phyloP scores from a whole-genome alignment of 1,284 basidiomycete species.

The Melampsora larici-populina region DNA sequence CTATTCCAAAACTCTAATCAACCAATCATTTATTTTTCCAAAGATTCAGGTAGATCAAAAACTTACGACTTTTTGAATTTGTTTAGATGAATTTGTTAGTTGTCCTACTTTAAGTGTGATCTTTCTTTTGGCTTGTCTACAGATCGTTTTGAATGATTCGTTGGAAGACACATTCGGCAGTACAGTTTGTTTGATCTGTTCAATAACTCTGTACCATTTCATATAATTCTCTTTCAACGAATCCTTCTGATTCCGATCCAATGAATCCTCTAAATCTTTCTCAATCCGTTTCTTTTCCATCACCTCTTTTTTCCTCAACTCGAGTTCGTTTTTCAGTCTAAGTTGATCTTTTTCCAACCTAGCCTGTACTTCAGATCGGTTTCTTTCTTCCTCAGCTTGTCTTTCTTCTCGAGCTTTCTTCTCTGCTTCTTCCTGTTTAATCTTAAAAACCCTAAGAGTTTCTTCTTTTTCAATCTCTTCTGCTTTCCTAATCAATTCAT shows the following conservation, averaged over 20 bases:
- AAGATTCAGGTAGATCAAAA: too few species aligned
- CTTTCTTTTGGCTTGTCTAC: slow-evolving; percentile 66
- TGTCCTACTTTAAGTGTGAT: slow-evolving; percentile 91
- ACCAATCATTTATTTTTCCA: too few species aligned
- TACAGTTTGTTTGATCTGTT: slow-evolving; percentile 65
- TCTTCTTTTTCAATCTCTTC: slow-evolving; percentile 37
- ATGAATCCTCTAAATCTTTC: slow-evolving; percentile 24
- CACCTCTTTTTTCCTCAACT: background rate
- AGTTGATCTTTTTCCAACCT: too few species aligned
- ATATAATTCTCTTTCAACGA: slow-evolving; percentile 16
- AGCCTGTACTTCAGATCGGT: too few species aligned
- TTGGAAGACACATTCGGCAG: slow-evolving; percentile 70
- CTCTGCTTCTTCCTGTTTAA: slow-evolving; percentile 32
- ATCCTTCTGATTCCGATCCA: background rate
- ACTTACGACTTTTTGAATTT: slow-evolving; percentile 71
- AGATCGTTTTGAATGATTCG: slow-evolving; percentile 57
- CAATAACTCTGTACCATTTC: slow-evolving; percentile 24
- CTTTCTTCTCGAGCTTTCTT: slow-evolving; percentile 28
- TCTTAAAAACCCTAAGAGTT: slow-evolving; percentile 5
- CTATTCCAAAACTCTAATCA: too few species aligned
- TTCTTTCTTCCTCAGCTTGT: slow-evolving; percentile 18
- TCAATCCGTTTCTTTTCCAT: background rate
- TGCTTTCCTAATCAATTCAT: slow-evolving; percentile 25
- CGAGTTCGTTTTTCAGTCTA: slow-evolving; percentile 27
- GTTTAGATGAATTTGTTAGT: slow-evolving; percentile 71